Conservation (phyloP, 495 filamentous ascomycete species). For the Xylaria acuta region DNA sequence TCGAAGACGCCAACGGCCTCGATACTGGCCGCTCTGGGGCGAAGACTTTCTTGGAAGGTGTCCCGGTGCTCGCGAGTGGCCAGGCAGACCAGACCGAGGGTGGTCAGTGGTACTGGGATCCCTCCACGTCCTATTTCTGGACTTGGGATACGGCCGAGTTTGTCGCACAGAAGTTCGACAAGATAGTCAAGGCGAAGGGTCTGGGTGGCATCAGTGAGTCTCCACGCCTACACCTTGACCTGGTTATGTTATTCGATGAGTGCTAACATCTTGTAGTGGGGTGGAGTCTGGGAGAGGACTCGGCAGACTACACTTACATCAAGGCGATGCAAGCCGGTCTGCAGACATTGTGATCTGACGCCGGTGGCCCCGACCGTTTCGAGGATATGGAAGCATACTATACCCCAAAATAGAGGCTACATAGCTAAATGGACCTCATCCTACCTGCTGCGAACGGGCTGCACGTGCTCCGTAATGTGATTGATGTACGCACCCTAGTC, state of each 20-base stretch:
- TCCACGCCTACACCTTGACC: not conserved
- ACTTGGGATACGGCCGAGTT: conserved; percentile 69
- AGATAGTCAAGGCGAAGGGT: conserved; percentile 62
- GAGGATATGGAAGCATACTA: not conserved
- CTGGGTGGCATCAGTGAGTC: conserved; percentile 63
- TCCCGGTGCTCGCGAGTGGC: conserved; percentile 39
- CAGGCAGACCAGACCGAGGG: conserved; percentile 57
- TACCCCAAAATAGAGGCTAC: not conserved
- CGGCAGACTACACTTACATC: conserved; percentile 58
- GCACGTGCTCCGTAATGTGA: conserved; percentile 2
- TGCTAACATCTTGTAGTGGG: conserved; percentile 40
- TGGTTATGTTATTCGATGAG: not conserved
- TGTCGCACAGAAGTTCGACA: conserved; percentile 63
- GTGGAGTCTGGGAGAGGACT: conserved; percentile 71
- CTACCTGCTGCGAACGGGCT: not conserved
- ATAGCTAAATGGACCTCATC: not conserved
- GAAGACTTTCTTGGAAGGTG: conserved; percentile 54
- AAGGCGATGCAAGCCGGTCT: conserved; percentile 59
- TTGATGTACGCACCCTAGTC: conserved; percentile 10
- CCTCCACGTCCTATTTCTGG: conserved; percentile 63
- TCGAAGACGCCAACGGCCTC: conserved; percentile 62
- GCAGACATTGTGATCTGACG: conserved; percentile 31
- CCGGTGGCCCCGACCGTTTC: not conserved
- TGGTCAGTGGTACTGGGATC: conserved; percentile 69
- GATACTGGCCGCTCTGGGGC: conserved; percentile 65